Evolutionary conservation across 139 green algal species (phyloP).

Genomic region (Coelastrella sp.): DNA sequence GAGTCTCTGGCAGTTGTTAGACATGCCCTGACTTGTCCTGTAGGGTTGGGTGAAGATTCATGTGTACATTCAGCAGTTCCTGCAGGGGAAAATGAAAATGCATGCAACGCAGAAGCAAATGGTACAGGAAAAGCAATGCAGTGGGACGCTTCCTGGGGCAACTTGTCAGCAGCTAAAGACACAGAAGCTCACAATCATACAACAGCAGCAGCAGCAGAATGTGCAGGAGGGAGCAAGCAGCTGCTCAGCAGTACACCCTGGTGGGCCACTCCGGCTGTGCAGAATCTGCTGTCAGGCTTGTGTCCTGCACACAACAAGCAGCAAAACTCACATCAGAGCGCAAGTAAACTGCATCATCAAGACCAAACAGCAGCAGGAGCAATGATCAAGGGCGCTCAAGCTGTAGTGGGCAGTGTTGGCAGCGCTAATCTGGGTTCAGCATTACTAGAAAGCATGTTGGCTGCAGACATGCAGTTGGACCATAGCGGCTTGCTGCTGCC

Average conservation of each 20-base stretch:
- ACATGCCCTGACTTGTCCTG: no score
- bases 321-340: background rate
- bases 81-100: no score
- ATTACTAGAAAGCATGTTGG: background rate
- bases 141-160: background rate
- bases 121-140: background rate
- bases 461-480: background rate
- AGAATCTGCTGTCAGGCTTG: background rate
- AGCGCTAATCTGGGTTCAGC: background rate
- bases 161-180: background rate
- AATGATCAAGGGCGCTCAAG: background rate
- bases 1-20: background rate
- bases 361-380: background rate
- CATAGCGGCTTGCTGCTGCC: constrained; percentile 19
- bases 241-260: constrained; percentile 9
- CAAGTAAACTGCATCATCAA: background rate
- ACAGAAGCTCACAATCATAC: background rate
- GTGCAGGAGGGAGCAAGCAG: background rate
- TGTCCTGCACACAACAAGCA: background rate
- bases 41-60: no score
- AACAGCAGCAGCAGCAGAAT: constrained; percentile 7
- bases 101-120: background rate
- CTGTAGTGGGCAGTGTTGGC: background rate
- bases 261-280: background rate
- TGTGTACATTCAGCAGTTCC: no score